Percentiles rank a stretch among this genome's conserved stretches.
Evolutionary conservation across 1,284 basidiomycete genomes (phyloP).

Genomic region (Tilletia caries): DNA sequence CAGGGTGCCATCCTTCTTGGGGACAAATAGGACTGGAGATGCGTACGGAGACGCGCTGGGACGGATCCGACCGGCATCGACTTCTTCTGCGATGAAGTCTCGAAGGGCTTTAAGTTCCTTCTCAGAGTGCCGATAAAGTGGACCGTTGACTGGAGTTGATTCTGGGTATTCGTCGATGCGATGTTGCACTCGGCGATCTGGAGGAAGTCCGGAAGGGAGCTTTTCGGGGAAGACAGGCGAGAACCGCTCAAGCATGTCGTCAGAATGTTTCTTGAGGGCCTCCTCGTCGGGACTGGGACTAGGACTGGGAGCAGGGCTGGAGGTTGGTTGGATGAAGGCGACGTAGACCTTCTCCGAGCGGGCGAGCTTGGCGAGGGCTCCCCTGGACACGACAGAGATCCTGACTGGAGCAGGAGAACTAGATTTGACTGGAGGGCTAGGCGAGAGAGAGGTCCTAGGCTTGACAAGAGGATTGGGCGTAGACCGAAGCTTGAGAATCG

Average conservation of each 20-base stretch:
- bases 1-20: slow-evolving; percentile 58
- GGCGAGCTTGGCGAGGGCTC: slow-evolving; percentile 5
- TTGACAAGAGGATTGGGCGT: background rate
- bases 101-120: background rate
- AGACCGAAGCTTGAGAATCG: background rate
- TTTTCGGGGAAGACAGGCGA: slow-evolving; percentile 5
- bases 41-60: slow-evolving; percentile 6
- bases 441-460: background rate
- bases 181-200: background rate
- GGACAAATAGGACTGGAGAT: slow-evolving; percentile 55
- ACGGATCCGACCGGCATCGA: slow-evolving; percentile 5
- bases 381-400: background rate
- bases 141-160: slow-evolving; percentile 3
- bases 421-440: background rate
- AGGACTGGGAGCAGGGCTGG: background rate
- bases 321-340: background rate
- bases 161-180: slow-evolving; percentile 6
- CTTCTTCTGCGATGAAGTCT: background rate
- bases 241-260: background rate
- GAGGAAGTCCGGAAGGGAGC: slow-evolving; percentile 1
- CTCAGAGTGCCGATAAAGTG: slow-evolving; percentile 4
- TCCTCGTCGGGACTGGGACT: background rate
- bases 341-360: background rate
- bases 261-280: background rate
- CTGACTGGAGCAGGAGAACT: background rate